phyloP scores from a whole-genome alignment of 1,284 basidiomycete species.

The Ustilago lituana region DNA sequence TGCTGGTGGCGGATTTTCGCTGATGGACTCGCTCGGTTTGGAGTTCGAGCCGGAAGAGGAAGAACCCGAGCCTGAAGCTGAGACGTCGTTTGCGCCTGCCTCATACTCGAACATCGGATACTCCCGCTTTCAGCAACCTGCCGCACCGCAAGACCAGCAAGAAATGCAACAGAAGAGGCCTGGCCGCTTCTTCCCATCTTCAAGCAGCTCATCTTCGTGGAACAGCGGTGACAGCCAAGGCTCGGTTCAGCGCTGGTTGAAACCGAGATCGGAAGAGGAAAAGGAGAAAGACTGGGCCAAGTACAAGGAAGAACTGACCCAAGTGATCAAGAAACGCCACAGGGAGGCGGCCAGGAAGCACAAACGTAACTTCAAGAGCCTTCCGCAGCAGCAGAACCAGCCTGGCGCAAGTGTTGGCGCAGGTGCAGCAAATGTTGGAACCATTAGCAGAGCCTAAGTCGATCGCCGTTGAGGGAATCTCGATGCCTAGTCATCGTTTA shows the following conservation, averaged over 20 bases:
- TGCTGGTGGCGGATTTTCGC: slow-evolving; percentile 42
- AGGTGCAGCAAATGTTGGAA: not conserved
- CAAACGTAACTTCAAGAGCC: slow-evolving; percentile 26
- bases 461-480: no score
- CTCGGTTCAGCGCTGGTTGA: slow-evolving; percentile 35
- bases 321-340: slow-evolving; percentile 56
- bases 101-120: slow-evolving; percentile 2
- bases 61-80: slow-evolving; percentile 3
- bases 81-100: not conserved
- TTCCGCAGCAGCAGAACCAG: slow-evolving; percentile 8
- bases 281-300: slow-evolving; percentile 40
- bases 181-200: slow-evolving; percentile 17
- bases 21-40: slow-evolving; percentile 56
- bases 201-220: slow-evolving; percentile 13
- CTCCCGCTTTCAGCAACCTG: slow-evolving; percentile 2
- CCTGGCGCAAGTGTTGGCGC: not conserved
- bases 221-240: slow-evolving; percentile 14
- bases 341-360: slow-evolving; percentile 59
- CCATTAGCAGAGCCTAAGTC: slow-evolving; percentile 6
- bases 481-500: no score
- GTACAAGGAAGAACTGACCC: slow-evolving; percentile 46
- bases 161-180: slow-evolving; percentile 10
- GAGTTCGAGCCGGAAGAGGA: slow-evolving; percentile 43
- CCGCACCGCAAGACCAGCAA: not conserved
- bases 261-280: slow-evolving; percentile 35